phyloP scores from a whole-genome alignment of 257 asterid species.

The Lycium ferocissimum region DNA sequence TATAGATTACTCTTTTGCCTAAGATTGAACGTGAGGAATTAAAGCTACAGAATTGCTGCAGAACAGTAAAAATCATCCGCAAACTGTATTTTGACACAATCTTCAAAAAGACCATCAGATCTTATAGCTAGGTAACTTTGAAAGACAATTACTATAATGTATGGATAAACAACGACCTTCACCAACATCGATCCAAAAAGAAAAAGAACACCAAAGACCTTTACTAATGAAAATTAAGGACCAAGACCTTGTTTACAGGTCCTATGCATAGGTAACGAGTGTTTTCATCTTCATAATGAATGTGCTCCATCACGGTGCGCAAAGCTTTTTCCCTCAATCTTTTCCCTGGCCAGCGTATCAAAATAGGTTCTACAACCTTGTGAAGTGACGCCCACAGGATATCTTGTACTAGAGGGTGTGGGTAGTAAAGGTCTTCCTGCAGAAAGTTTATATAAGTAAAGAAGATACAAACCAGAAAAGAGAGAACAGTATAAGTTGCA shows the following conservation, averaged over 20 bases:
- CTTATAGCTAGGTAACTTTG: constrained; percentile 22
- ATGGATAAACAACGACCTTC: background rate
- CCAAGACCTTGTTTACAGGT: constrained; percentile 90
- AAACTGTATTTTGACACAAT: constrained; percentile 10
- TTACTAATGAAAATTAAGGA: constrained; percentile 26
- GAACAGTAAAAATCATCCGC: background rate
- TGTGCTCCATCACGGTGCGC: constrained; percentile 77
- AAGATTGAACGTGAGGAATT: background rate
- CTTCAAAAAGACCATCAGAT: constrained; percentile 20
- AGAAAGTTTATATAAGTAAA: constrained; percentile 34
- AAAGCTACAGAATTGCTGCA: background rate
- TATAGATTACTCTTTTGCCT: constrained; percentile 10
- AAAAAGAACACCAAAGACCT: background rate
- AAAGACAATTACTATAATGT: background rate
- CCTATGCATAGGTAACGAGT: constrained; percentile 95
- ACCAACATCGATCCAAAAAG: background rate
- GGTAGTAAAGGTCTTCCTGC: constrained; percentile 99
- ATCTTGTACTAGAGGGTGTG: constrained; percentile 89
- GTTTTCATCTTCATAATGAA: constrained; percentile 98
- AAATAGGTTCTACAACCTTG: constrained; percentile 81
- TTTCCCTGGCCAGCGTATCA: constrained; percentile 94
- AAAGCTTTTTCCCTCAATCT: constrained; percentile 84
- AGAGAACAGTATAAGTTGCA: constrained; percentile 19
- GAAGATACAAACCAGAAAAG: constrained; percentile 13
- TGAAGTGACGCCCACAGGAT: constrained; percentile 91